A percentile compares a stretch with the other conserved stretches of the same genome.
phyloP scores from a whole-genome alignment of 2,329 filamentous ascomycete species.

The Hymenoscyphus fraxineus region DNA sequence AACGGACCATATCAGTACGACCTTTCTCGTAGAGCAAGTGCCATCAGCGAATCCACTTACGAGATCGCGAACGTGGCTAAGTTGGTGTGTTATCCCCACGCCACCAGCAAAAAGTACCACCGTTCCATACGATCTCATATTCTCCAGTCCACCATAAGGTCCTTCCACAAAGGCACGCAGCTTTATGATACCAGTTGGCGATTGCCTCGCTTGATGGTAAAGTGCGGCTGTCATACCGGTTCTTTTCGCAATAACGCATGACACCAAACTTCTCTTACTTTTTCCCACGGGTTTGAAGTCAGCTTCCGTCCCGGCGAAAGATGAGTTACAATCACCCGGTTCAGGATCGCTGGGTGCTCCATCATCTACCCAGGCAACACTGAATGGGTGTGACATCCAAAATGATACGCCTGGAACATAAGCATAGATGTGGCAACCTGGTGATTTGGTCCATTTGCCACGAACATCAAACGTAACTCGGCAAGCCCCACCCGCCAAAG shows the following conservation, averaged over 20 bases:
- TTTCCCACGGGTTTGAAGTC: conserved; percentile 7
- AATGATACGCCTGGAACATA: conserved; percentile 68
- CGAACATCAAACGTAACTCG: conserved; percentile 69
- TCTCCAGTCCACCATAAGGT: conserved; percentile 68
- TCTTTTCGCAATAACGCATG: conserved; percentile 39
- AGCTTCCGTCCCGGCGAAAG: conserved; percentile 4
- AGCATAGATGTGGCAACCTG: conserved; percentile 72
- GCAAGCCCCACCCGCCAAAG: conserved; percentile 68
- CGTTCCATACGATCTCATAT: conserved; percentile 68
- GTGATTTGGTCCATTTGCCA: conserved; percentile 66
- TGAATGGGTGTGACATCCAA: conserved; percentile 75
- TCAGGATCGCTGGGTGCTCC: neutral
- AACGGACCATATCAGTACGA: conserved; percentile 72
- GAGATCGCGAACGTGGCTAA: conserved; percentile 67
- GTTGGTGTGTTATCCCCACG: conserved; percentile 73
- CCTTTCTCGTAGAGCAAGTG: conserved; percentile 63
- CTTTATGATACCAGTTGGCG: conserved; percentile 54
- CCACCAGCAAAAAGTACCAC: conserved; percentile 74
- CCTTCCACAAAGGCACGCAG: conserved; percentile 67
- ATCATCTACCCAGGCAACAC: conserved; percentile 66
- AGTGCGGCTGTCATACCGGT: conserved; percentile 68
- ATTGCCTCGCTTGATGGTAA: conserved; percentile 59
- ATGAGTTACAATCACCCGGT: neutral
- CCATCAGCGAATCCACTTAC: conserved; percentile 61
- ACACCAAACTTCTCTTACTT: conserved; percentile 9